Conservation (phyloP, 2,329 filamentous ascomycete species). For the Penicillium frequentans region DNA sequence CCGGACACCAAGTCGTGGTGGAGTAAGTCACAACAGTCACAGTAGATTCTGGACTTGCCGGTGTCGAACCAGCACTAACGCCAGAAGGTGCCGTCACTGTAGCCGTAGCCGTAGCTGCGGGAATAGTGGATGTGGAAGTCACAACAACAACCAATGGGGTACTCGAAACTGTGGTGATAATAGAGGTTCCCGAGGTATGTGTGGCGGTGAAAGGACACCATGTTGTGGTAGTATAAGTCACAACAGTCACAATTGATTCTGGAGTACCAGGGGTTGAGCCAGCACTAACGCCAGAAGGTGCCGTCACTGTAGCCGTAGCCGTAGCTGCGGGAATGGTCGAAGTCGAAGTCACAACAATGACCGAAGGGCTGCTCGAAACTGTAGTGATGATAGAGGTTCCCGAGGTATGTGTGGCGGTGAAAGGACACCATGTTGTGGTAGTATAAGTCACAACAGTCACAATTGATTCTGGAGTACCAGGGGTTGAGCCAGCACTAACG, state of each 20-base stretch:
- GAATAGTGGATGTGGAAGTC: conserved; percentile 43
- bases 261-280: too few relatives aligned
- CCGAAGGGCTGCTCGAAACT: conserved; percentile 54
- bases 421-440: conserved; percentile 33
- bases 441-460: conserved; percentile 25
- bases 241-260: background rate
- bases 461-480: background rate
- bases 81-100: background rate
- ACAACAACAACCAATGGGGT: conserved; percentile 45
- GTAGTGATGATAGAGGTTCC: conserved; percentile 50
- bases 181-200: conserved; percentile 47
- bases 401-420: conserved; percentile 38
- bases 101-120: conserved; percentile 7
- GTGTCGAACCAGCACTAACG: background rate
- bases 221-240: conserved; percentile 14
- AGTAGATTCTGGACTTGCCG: conserved; percentile 9
- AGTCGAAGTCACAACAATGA: too few relatives aligned
- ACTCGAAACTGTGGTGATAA: conserved; percentile 51
- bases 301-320: too few relatives aligned
- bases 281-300: too few relatives aligned
- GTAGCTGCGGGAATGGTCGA: too few relatives aligned
- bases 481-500: background rate
- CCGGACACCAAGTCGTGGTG: conserved; percentile 33
- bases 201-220: conserved; percentile 33
- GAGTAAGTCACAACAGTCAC: conserved; percentile 28